Evolutionary conservation across 768 basidiomycete genomes (phyloP), one percentile per base, ranked within the genome.

Genomic region (Tricholoma sp.): DNA sequence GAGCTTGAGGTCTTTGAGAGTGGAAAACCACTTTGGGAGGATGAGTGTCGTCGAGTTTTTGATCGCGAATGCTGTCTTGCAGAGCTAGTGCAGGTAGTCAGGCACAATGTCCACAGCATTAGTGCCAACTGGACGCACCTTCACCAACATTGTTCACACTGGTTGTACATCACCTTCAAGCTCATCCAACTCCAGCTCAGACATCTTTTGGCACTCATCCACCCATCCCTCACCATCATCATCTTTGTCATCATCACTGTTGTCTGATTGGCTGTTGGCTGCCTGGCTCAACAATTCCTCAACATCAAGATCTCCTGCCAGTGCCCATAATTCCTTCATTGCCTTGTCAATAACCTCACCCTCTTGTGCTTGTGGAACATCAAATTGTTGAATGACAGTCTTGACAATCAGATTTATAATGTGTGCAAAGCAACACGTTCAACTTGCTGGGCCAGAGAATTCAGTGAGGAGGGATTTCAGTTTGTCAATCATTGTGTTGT

Each of bases 381-480:
- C 72, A 61, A 78, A 79, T 53, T 64, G 62, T 0, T 49, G 2
- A 0, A 78, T 21, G 0, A 76, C 16, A 1, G 57, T 61, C 45
- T 75, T 73, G 0, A 71, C 73, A 4, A 74, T 63, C 0, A 79
- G 62, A 43, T 75, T 76, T 22, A 76, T 14, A 5, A 74, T 63
- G 50, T 79, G 78, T 0, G 60, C 50, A 52, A 80, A 77, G 61
- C 77, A 80, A 0, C 64, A 51, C 0, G 63, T 66, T 2, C 63
- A 70, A 29, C 63, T 71, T 0, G 51, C 57, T 0, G 24, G 10
- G 19, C 72, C 71, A 5, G 56, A 52, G 50, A 71, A 76, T 0
- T 21, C 27, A 0, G 31, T 34, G 0, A 79, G 7, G 0, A 61
- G 43, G 0, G 61, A 24, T 0, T 19, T 55, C 7, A 77, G 67